Percentiles rank a stretch among this genome's conserved stretches.
These are phyloP conservation scores for Somion occarium DNA, from an alignment of 1,284 basidiomycete genomes.

Conservation along the genomic window DNA sequence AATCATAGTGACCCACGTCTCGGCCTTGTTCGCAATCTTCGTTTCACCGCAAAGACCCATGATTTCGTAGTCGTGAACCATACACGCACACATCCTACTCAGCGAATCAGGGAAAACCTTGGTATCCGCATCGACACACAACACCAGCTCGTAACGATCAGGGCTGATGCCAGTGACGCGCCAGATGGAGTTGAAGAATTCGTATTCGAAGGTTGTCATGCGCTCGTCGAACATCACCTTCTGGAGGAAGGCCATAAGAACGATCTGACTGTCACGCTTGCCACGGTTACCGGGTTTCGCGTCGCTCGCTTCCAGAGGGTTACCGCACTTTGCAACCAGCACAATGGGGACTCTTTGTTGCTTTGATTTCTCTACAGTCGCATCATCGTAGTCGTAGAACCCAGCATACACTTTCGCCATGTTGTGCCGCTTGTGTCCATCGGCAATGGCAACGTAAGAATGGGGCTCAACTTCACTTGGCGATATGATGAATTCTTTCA, in stretches of 20 bases:
- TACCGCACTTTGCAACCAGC: conserved; percentile 91
- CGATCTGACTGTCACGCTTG: conserved; percentile 97
- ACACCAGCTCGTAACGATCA: conserved; percentile 92
- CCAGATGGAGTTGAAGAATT: conserved; percentile 98
- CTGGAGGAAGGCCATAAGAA: conserved; percentile 96
- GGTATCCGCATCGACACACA: conserved; percentile 99
- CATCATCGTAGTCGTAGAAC: conserved; percentile 94
- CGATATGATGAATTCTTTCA: conserved; percentile 91
- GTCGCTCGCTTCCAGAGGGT: conserved; percentile 84
- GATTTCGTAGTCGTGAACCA: conserved; percentile 94
- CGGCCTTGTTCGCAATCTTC: conserved; percentile 97
- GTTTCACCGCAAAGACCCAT: conserved; percentile 99
- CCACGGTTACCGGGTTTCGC: conserved; percentile 97
- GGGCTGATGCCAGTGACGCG: conserved; percentile 92
- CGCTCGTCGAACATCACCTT: conserved; percentile 99
- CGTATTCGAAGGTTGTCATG: conserved; percentile 99
- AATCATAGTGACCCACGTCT: conserved; percentile 98
- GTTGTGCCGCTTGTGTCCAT: conserved; percentile 98
- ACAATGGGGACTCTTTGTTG: conserved; percentile 97
- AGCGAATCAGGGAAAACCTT: conserved; percentile 95
- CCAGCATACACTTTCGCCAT: conserved; percentile 99
- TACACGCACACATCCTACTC: conserved; percentile 89
- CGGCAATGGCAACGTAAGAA: conserved; percentile 97
- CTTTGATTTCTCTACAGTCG: conserved; percentile 89
- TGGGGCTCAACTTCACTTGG: conserved; percentile 88